Conservation (phyloP, 2,329 filamentous ascomycete species). For the Pseudocercospora crystallina region DNA sequence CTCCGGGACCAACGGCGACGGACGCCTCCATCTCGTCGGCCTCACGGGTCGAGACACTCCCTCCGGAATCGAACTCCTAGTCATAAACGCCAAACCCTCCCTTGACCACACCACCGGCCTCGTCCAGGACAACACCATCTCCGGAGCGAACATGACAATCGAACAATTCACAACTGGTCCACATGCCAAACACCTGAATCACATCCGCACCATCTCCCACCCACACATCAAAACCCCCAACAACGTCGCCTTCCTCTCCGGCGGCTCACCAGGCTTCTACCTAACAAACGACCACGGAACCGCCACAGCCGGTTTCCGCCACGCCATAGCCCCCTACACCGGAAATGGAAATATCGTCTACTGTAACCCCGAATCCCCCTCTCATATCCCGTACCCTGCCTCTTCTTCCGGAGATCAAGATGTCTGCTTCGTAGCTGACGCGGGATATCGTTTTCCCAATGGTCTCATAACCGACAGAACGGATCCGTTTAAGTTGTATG, state of each 20-base stretch:
- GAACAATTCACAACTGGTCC: conserved; percentile 17
- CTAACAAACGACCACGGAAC: conserved; percentile 28
- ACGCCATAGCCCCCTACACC: conserved; percentile 18
- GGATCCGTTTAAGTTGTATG: conserved; percentile 17
- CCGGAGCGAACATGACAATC: conserved; percentile 22
- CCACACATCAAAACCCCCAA: conserved; percentile 23
- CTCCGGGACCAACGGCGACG: conserved; percentile 16
- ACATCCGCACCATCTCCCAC: conserved; percentile 16
- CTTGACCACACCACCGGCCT: conserved; percentile 14
- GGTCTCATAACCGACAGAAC: conserved; percentile 15
- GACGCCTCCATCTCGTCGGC: conserved; percentile 20
- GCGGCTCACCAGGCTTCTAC: conserved; percentile 16
- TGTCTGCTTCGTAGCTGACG: conserved; percentile 12
- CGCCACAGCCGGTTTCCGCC: conserved; percentile 14
- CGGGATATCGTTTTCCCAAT: conserved; percentile 21
- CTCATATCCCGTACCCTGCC: background rate
- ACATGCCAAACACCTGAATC: conserved; percentile 3
- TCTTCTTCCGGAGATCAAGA: background rate
- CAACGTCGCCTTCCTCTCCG: conserved; percentile 18
- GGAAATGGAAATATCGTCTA: conserved; percentile 22
- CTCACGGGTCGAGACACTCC: conserved; percentile 15
- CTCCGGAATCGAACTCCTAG: conserved; percentile 14
- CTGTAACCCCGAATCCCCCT: conserved; percentile 4
- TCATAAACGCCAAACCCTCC: conserved; percentile 21
- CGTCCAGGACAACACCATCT: conserved; percentile 10